Percentiles rank a stretch among this genome's conserved stretches.
phyloP scores from a whole-genome alignment of 305 asterid species.

The Solanum hybrid region DNA sequence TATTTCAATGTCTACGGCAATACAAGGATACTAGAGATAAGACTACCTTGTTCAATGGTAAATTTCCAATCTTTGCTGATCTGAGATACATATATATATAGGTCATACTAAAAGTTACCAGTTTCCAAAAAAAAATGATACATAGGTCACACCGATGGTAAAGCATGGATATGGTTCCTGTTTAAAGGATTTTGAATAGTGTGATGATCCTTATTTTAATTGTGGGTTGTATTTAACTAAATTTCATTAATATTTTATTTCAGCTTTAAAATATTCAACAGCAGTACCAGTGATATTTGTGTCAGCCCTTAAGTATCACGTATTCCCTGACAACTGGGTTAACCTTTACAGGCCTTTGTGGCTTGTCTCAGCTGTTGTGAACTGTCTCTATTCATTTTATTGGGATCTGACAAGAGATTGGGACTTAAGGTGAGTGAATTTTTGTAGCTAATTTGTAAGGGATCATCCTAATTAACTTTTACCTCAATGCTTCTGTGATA shows the following conservation, averaged over 20 bases:
- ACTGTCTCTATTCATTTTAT: conserved; percentile 81
- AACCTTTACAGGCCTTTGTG: conserved; percentile 72
- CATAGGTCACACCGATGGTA: not conserved
- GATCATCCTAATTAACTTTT: not conserved
- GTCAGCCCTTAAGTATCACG: conserved; percentile 91
- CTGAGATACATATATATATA: not conserved
- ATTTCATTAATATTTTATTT: conserved; percentile 19
- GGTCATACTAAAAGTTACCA: not conserved
- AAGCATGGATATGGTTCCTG: too few relatives aligned
- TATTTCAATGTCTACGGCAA: conserved; percentile 94
- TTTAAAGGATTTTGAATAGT: not conserved
- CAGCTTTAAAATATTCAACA: conserved; percentile 93
- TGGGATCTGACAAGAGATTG: conserved; percentile 85
- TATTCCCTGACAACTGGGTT: conserved; percentile 69
- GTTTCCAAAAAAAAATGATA: not conserved
- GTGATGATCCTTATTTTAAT: not conserved
- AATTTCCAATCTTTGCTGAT: not conserved
- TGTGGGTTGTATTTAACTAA: not conserved
- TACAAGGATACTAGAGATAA: conserved; percentile 87
- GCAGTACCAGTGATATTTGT: conserved; percentile 89
- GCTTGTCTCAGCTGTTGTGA: conserved; percentile 76
- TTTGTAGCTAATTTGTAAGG: not conserved
- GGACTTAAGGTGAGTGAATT: conserved; percentile 68
- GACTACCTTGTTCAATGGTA: conserved; percentile 74
- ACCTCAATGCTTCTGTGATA: not conserved